Conservation (phyloP, 2,329 filamentous ascomycete genomes). For the Colletotrichum tanaceti region DNA sequence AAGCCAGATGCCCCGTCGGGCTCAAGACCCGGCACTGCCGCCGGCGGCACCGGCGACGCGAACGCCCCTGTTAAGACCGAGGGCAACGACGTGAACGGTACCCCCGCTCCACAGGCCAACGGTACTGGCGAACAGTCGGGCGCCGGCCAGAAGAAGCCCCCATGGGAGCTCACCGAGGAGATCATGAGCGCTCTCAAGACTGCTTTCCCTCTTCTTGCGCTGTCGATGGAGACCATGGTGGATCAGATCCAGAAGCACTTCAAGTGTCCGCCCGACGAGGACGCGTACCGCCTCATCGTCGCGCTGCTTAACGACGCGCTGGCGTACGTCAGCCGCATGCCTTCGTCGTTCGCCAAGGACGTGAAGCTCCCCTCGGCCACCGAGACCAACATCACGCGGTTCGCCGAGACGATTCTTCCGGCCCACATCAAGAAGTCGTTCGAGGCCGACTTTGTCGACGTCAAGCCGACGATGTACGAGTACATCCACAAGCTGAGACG, state of each 20-base stretch:
- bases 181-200: conserved; percentile 97
- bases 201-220: conserved; percentile 91
- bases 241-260: conserved; percentile 99
- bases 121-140: conserved; percentile 43
- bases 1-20: conserved; percentile 50
- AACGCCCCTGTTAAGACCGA: conserved; percentile 59
- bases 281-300: conserved; percentile 97
- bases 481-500: conserved; percentile 97
- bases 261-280: conserved; percentile 98
- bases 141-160: conserved; percentile 74
- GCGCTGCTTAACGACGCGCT: conserved; percentile 95
- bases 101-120: conserved; percentile 31
- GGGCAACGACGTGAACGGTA: conserved; percentile 49
- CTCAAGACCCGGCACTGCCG: conserved; percentile 64
- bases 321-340: conserved; percentile 90
- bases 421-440: conserved; percentile 96
- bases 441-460: conserved; percentile 94
- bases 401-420: conserved; percentile 95
- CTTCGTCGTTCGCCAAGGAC: conserved; percentile 86
- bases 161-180: conserved; percentile 97
- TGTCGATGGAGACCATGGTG: conserved; percentile 99
- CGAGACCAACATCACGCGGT: conserved; percentile 95
- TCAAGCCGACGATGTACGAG: conserved; percentile 97
- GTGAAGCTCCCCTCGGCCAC: conserved; percentile 91
- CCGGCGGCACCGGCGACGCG: conserved; percentile 53